Base-by-base conservation (phyloP, 2,329 filamentous ascomycete species). In the Orbilia quercus region DNA sequence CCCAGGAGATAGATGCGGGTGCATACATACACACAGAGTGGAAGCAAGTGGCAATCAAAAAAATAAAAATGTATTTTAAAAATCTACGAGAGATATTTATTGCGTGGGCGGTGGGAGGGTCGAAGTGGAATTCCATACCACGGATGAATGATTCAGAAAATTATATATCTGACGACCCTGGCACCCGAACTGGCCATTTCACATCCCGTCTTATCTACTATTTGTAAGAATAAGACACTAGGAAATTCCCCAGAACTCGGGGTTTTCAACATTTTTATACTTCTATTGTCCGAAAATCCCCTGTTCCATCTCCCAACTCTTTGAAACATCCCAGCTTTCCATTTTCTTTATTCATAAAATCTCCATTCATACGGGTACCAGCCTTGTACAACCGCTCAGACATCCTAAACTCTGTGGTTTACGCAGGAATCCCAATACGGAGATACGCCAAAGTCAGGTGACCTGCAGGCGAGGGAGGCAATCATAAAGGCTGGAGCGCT, bases 181-280 rank as follows among this genome's bases (percentile, higher is more conserved):
- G 40, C 59, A 20, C 53, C 50, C 22, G 47, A 72, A 60, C 16
- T 40, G 62, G 59, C 45, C 67, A 72, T 65, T 72, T 72, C 51
- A 36, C 38, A 23, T 59, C 59, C 59, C 34, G 18, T 60, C 40
- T 50, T n/a, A 72, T 54, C 59, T 22, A 34, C 44, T 65, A 72
- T 60, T 44, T 59, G 47, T 60, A 65, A 72, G 59, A 54, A 12
- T 38, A 28, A 25, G 40, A 42, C 44, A 25, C 31, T 38, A 42
- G 16, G 45, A 20, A 40, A 57, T 22, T 57, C 31, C 48, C 23
- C 18, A 44, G n/a, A n/a, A n/a, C n/a, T 31, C 28, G 9, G 28
- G 9, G 28, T 31, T 31, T 31, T 5, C 28, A 5, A 31, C 28
- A 5, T 31, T 31, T 36, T 22, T 53, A 20, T 53, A 44, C 28